These are phyloP conservation scores for Cyphellophora attinorum DNA, from an alignment of 2,329 filamentous ascomycete genomes.

Conservation along the genomic window DNA sequence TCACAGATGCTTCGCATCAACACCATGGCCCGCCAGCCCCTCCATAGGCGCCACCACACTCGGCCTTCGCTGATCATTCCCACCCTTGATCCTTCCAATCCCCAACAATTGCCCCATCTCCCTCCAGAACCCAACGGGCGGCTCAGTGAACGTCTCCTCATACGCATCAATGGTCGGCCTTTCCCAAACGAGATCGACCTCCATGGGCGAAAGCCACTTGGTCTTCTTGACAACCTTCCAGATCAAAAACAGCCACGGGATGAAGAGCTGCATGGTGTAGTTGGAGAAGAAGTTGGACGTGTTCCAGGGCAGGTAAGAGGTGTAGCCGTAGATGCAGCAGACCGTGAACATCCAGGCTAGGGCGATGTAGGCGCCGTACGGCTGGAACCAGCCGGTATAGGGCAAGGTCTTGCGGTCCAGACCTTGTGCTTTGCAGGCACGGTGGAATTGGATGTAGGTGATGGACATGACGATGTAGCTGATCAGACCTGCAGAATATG, in stretches of 20 bases:
- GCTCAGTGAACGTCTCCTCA: constrained; percentile 41
- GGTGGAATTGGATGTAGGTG: constrained; percentile 62
- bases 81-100: neutral
- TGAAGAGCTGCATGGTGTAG: constrained; percentile 50
- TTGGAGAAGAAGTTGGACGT: constrained; percentile 60
- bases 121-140: constrained; percentile 27
- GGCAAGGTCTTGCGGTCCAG: constrained; percentile 57
- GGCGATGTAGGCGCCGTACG: constrained; percentile 59
- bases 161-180: constrained; percentile 51
- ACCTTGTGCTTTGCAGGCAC: constrained; percentile 58
- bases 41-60: neutral
- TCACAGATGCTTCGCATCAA: too few relatives aligned
- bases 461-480: constrained; percentile 60
- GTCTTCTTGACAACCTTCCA: constrained; percentile 59
- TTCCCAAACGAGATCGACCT: constrained; percentile 55
- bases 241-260: constrained; percentile 43
- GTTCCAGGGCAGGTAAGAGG: constrained; percentile 52
- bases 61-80: neutral
- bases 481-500: constrained; percentile 38
- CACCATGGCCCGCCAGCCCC: too few relatives aligned
- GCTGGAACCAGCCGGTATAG: constrained; percentile 59
- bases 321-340: constrained; percentile 42
- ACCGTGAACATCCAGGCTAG: constrained; percentile 28
- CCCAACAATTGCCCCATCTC: constrained; percentile 17
- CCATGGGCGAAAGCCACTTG: constrained; percentile 40